Percentiles rank a stretch among this genome's conserved stretches.
phyloP scores from a whole-genome alignment of 305 asterid genomes.

The Fraxinus angustifolia region DNA sequence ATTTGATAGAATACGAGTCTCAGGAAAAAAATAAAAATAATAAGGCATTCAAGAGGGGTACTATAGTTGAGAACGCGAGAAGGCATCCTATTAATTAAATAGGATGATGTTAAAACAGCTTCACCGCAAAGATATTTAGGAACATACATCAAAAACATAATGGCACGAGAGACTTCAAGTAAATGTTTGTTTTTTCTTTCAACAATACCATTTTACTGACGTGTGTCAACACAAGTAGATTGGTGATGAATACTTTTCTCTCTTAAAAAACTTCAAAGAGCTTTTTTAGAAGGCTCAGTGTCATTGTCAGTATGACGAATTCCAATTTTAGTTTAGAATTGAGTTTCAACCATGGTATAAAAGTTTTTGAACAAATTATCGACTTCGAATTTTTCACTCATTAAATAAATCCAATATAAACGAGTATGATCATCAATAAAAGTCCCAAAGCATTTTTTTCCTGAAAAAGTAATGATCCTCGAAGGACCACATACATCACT shows the following conservation, averaged over 20 bases:
- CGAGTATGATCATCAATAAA: background rate
- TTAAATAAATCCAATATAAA: background rate
- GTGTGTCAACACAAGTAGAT: background rate
- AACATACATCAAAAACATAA: slow-evolving; percentile 12
- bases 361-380: background rate
- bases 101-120: background rate
- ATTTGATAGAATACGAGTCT: background rate
- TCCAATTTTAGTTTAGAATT: background rate
- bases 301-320: background rate
- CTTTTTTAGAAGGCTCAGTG: background rate
- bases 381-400: background rate
- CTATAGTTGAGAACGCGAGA: background rate
- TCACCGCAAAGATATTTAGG: slow-evolving; percentile 2
- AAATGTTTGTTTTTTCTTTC: slow-evolving; percentile 3
- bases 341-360: background rate
- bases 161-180: slow-evolving; percentile 8
- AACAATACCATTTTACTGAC: background rate
- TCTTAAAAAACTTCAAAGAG: background rate
- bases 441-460: background rate
- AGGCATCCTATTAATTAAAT: background rate
- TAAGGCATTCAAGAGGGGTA: background rate
- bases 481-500: background rate
- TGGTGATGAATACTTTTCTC: background rate
- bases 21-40: background rate
- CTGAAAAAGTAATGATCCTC: background rate